Base-by-base conservation (phyloP, 1,284 basidiomycete genomes). In the Cutaneotrichosporon daszewskae region DNA sequence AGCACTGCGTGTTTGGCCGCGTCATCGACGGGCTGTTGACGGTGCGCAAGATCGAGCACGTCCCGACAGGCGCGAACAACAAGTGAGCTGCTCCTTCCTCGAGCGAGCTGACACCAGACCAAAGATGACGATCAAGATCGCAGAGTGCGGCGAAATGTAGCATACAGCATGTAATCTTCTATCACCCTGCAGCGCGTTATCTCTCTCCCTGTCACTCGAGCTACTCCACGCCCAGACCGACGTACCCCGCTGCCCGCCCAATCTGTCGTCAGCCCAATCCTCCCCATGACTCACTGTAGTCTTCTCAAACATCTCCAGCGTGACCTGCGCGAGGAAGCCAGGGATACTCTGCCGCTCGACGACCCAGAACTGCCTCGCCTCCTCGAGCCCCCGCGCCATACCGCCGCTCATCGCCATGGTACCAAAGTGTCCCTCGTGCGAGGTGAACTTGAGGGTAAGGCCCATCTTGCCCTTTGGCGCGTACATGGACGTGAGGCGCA, bases 1-100 rank as follows among this genome's bases (percentile, higher is more conserved):
- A 95, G 66, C 91, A 96, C 66, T 84, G 87, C 50, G 89, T 95
- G 1, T 96, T 96, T 60, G 91, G 91, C 11, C 83, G 81, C 54
- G 87, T 95, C 25, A 78, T 85, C 50, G 87, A 90, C 45, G 87
- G 87, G 16, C 80, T 92, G 80, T 78, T 92, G 49, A 90, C 87
- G 1, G 76, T 96, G 40, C 79, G 91, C 52, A 96, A 95, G 69
- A 88, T 96, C 47, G 91, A 96, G 73, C 88, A 90, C 55, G 88
- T 94, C 0, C 80, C 89, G 5, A 95, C 89, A 0, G 92, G 91
- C 5, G 58, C 60, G 14, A 64, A 66, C 49, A 67, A 68, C 47
- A 48, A 59, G 65, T 67, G 32, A 22, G 40, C 18, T 35, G 1
- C 10, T n/a, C 5, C 19, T 2, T 3, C 2, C 4, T 16, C 43